phyloP scores from a whole-genome alignment of 768 basidiomycete species.

The Leucocoprinus leucothites region DNA sequence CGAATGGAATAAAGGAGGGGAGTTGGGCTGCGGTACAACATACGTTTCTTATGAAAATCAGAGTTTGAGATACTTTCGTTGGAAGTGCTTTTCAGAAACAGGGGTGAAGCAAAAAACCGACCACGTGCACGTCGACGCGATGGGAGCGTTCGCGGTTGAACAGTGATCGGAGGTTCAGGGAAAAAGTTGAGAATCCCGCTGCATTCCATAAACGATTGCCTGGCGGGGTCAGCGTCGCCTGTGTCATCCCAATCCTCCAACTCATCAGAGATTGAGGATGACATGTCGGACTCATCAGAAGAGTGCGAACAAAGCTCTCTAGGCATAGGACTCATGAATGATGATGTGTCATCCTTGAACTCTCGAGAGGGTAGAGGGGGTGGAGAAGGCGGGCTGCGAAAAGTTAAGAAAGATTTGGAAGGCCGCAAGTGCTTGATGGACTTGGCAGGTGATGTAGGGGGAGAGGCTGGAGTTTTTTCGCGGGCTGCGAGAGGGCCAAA shows the following conservation, averaged over 20 bases:
- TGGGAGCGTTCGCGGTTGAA: not conserved
- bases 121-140: not conserved
- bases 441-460: not conserved
- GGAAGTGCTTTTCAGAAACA: not conserved
- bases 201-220: conserved; percentile 1
- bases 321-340: conserved; percentile 11
- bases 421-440: not conserved
- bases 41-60: not conserved
- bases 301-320: conserved; percentile 1
- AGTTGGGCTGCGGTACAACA: not conserved
- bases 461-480: not conserved
- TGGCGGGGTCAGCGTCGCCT: not conserved
- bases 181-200: not conserved
- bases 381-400: not conserved
- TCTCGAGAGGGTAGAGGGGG: not conserved
- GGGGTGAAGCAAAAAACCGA: not conserved
- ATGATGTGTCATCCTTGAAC: not conserved
- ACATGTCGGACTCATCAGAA: not conserved
- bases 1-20: not conserved
- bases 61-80: not conserved
- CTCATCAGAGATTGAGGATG: not conserved
- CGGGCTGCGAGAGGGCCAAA: not conserved
- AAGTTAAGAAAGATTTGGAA: not conserved
- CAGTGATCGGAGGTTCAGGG: not conserved
- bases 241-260: not conserved